Evolutionary conservation across 1,139 yeast genomes (phyloP).

Genomic region (Zygosaccharomyces sapae): DNA sequence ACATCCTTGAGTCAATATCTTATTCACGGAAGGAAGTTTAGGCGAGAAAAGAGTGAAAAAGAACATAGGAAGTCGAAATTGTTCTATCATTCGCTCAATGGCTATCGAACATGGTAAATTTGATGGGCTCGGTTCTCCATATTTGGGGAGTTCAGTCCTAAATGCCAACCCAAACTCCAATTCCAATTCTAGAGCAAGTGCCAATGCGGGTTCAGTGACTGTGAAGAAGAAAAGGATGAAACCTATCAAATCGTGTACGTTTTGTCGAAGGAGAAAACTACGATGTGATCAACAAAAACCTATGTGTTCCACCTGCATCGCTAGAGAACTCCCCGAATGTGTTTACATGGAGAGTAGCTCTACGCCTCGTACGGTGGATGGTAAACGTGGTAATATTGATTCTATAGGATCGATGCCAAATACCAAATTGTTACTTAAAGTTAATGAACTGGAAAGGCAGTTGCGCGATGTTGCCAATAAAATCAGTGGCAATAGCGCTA

Average conservation of each 20-base stretch:
- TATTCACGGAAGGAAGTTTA: neutral
- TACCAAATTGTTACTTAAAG: constrained; percentile 10
- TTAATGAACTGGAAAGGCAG: constrained; percentile 12
- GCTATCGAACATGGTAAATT: constrained; percentile 1
- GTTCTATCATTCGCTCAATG: neutral
- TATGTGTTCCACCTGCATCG: constrained; percentile 29
- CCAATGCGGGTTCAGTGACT: constrained; percentile 1
- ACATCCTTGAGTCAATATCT: neutral
- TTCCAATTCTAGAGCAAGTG: constrained; percentile 1
- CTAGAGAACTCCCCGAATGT: constrained; percentile 24
- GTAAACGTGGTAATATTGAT: neutral
- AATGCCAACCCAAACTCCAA: constrained; percentile 1
- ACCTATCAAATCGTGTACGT: constrained; percentile 29
- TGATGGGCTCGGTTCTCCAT: neutral
- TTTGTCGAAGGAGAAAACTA: constrained; percentile 31
- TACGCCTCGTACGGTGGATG: constrained; percentile 17
- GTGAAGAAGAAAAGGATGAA: constrained; percentile 26
- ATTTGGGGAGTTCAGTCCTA: neutral
- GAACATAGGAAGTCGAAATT: neutral
- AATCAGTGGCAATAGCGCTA: neutral
- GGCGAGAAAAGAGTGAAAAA: neutral
- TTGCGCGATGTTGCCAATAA: constrained; percentile 5
- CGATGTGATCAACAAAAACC: constrained; percentile 35
- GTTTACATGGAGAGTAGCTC: constrained; percentile 24
- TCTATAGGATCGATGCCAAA: neutral